Evolutionary conservation across 1,284 basidiomycete genomes (phyloP).

Genomic region (Trichosporon coremiiforme): DNA sequence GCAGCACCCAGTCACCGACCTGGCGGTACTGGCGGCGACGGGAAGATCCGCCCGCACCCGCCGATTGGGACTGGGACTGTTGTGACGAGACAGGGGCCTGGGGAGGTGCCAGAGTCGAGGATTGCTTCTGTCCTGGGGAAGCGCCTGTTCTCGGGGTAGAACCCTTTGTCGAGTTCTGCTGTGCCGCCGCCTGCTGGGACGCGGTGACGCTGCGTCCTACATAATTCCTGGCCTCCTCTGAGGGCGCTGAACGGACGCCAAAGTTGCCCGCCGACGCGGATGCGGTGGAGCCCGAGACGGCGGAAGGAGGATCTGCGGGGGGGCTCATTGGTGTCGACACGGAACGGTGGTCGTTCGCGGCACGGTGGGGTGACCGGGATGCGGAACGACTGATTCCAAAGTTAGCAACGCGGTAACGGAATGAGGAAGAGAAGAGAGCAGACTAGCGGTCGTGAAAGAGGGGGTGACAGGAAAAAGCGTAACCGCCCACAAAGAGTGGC

Average conservation of each 20-base stretch:
- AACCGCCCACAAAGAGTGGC: neutral
- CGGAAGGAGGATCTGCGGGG: slow-evolving; percentile 19
- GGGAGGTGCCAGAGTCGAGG: neutral
- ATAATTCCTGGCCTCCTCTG: slow-evolving; percentile 39
- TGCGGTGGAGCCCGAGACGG: slow-evolving; percentile 23
- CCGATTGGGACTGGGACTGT: neutral
- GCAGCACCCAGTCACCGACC: slow-evolving; percentile 91
- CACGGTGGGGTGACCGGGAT: slow-evolving; percentile 48
- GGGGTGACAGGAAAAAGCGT: neutral
- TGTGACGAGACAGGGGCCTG: slow-evolving; percentile 11
- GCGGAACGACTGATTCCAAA: slow-evolving; percentile 39
- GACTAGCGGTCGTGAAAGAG: slow-evolving; percentile 11
- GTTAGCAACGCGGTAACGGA: slow-evolving; percentile 12
- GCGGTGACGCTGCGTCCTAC: slow-evolving; percentile 28
- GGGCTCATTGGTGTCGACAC: slow-evolving; percentile 31
- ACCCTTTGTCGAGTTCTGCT: slow-evolving; percentile 17
- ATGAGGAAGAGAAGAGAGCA: slow-evolving; percentile 1
- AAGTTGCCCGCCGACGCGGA: slow-evolving; percentile 30
- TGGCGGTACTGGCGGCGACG: slow-evolving; percentile 40
- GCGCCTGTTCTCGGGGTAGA: slow-evolving; percentile 14
- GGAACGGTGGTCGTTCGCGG: slow-evolving; percentile 31
- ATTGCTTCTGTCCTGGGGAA: slow-evolving; percentile 21
- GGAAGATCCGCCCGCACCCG: neutral
- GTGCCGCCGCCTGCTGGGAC: slow-evolving; percentile 14
- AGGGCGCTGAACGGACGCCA: slow-evolving; percentile 32